These are phyloP conservation scores for Nigrospora oryzae DNA, from an alignment of 2,329 filamentous ascomycete species.

Conservation along the genomic window DNA sequence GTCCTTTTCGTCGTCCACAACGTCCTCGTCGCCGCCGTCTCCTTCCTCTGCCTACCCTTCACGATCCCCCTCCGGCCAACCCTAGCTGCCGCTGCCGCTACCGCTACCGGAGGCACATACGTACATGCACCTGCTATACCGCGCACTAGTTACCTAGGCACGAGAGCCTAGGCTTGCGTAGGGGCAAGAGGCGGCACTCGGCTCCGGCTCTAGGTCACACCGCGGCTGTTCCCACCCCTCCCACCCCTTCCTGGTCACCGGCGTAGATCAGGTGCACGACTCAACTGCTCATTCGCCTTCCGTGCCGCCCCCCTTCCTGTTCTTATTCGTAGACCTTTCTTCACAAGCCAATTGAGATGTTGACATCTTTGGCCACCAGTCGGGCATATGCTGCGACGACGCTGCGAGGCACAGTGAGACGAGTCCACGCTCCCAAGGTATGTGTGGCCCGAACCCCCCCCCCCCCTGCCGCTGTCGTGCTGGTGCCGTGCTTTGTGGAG, in stretches of 20 bases:
- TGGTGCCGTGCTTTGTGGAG: no score
- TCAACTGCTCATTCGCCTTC: background rate
- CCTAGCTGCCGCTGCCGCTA: no score
- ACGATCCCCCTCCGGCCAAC: no score
- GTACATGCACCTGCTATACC: no score
- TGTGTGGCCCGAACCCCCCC: background rate
- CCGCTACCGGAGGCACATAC: no score
- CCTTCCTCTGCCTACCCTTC: no score
- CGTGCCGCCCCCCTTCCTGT: conserved; percentile 4
- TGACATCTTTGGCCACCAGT: conserved; percentile 21
- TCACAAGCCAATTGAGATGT: conserved; percentile 17
- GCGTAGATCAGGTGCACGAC: conserved; percentile 5
- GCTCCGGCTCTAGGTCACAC: background rate
- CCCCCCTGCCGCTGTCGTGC: background rate
- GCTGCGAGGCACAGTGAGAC: conserved; percentile 18
- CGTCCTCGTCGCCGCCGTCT: no score
- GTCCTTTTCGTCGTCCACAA: no score
- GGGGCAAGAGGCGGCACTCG: no score
- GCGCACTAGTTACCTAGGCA: no score
- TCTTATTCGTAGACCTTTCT: conserved; percentile 2
- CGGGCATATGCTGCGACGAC: conserved; percentile 20
- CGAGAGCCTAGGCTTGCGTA: no score
- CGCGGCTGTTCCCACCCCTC: conserved; percentile 1
- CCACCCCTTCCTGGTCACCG: background rate
- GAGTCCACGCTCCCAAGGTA: conserved; percentile 14